Conservation (phyloP, 768 basidiomycete species). For the Leccinum variicolor region DNA sequence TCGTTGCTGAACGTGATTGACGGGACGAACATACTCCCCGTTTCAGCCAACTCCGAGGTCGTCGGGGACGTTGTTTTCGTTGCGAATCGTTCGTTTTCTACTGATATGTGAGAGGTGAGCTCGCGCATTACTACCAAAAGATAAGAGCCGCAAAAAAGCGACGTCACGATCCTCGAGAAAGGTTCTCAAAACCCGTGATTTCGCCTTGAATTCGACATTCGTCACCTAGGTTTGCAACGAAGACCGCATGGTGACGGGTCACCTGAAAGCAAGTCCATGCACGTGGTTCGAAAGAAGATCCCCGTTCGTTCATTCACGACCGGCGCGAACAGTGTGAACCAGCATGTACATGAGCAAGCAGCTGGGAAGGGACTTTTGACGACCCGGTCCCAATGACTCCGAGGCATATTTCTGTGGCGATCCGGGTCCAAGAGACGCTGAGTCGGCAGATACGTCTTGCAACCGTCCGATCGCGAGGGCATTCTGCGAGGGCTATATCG, state of each 20-base stretch:
- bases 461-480: not conserved
- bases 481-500: not conserved
- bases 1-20: conserved; percentile 54
- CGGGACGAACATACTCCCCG: conserved; percentile 41
- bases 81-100: conserved; percentile 46
- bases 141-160: conserved; percentile 21
- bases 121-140: not conserved
- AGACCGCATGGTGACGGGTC: conserved; percentile 38
- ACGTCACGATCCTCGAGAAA: conserved; percentile 44
- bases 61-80: conserved; percentile 52
- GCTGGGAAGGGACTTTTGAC: not conserved
- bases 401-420: too few species aligned
- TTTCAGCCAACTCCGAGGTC: conserved; percentile 53
- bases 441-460: not conserved
- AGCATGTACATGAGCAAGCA: not conserved
- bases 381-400: not conserved
- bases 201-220: conserved; percentile 46
- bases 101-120: conserved; percentile 44
- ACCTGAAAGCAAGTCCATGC: conserved; percentile 47
- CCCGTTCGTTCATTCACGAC: too few species aligned
- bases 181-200: conserved; percentile 42
- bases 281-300: conserved; percentile 43
- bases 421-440: too few species aligned
- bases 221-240: conserved; percentile 44
- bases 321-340: too few species aligned